A percentile compares a stretch with the other conserved stretches of the same genome.
Evolutionary conservation across 495 filamentous ascomycete genomes (phyloP).

Genomic region (Xylaria grammica): DNA sequence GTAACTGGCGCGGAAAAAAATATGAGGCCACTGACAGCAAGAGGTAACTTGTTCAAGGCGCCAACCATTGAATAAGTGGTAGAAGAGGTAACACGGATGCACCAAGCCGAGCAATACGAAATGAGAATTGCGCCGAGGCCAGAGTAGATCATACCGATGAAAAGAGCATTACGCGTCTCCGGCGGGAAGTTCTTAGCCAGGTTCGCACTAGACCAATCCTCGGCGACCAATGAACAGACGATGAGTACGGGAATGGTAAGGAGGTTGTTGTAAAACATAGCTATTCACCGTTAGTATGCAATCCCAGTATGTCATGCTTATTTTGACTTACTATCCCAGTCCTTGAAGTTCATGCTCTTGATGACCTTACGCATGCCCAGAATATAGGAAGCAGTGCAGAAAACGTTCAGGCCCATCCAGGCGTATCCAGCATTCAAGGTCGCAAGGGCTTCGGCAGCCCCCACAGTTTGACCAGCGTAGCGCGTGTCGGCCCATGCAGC

Average conservation of each 20-base stretch:
- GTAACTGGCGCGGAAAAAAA: conserved; percentile 97
- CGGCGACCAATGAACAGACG: conserved; percentile 77
- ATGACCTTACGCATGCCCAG: conserved; percentile 97
- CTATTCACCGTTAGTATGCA: conserved; percentile 55
- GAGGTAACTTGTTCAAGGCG: conserved; percentile 95
- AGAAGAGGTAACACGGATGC: conserved; percentile 93
- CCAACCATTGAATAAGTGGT: conserved; percentile 99
- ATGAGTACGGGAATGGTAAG: conserved; percentile 94
- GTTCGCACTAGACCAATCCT: conserved; percentile 92
- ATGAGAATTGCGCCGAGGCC: conserved; percentile 95
- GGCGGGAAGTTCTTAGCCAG: conserved; percentile 85
- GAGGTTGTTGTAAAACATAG: conserved; percentile 99
- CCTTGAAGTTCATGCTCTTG: conserved; percentile 99
- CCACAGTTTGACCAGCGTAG: conserved; percentile 67
- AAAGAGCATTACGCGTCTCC: conserved; percentile 72
- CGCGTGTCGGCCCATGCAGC: conserved; percentile 98
- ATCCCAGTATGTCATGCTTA: not conserved
- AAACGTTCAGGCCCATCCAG: conserved; percentile 98
- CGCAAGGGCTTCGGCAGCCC: conserved; percentile 76
- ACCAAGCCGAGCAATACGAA: conserved; percentile 98
- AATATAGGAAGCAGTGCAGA: conserved; percentile 91
- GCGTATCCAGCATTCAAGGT: conserved; percentile 95
- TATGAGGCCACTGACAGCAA: conserved; percentile 85
- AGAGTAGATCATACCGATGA: conserved; percentile 91
- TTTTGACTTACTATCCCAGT: conserved; percentile 88